Conservation (phyloP, 2,329 filamentous ascomycete genomes). For the Fonsecaea pugnacius region DNA sequence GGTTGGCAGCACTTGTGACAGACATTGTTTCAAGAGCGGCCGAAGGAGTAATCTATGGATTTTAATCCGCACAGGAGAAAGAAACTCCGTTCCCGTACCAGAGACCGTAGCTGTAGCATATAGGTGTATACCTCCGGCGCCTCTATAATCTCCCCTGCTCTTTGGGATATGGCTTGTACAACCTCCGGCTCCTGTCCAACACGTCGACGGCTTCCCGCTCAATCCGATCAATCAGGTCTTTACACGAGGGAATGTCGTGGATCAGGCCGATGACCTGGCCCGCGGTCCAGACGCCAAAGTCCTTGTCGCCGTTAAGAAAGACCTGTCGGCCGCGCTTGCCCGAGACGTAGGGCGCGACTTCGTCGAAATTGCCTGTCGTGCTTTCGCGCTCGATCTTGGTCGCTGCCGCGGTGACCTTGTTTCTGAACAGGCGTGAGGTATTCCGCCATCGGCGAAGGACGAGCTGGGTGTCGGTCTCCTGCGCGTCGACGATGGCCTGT, state of each 20-base stretch:
- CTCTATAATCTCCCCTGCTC: no score
- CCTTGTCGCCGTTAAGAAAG: conserved; percentile 86
- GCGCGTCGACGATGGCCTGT: conserved; percentile 76
- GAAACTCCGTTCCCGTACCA: no score
- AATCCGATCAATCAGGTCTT: background rate
- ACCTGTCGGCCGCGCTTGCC: conserved; percentile 88
- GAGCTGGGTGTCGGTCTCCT: conserved; percentile 88
- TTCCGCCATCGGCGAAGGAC: conserved; percentile 89
- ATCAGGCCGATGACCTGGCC: conserved; percentile 90
- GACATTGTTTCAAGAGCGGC: no score
- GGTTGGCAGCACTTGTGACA: no score
- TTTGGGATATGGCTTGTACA: no score
- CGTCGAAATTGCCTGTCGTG: conserved; percentile 79
- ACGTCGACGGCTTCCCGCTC: background rate
- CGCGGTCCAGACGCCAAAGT: conserved; percentile 92
- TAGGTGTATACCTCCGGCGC: no score
- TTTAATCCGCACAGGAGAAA: no score
- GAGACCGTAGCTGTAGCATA: no score
- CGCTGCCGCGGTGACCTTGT: conserved; percentile 70
- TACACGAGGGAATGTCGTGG: conserved; percentile 58
- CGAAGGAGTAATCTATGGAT: no score
- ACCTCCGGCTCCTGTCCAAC: no score
- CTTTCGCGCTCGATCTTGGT: conserved; percentile 65
- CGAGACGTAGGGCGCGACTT: conserved; percentile 83
- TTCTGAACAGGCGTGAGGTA: conserved; percentile 82